A percentile compares a stretch with the other conserved stretches of the same genome.
Evolutionary conservation across 768 basidiomycete species (phyloP).

Genomic region (Tulasnella sp.): DNA sequence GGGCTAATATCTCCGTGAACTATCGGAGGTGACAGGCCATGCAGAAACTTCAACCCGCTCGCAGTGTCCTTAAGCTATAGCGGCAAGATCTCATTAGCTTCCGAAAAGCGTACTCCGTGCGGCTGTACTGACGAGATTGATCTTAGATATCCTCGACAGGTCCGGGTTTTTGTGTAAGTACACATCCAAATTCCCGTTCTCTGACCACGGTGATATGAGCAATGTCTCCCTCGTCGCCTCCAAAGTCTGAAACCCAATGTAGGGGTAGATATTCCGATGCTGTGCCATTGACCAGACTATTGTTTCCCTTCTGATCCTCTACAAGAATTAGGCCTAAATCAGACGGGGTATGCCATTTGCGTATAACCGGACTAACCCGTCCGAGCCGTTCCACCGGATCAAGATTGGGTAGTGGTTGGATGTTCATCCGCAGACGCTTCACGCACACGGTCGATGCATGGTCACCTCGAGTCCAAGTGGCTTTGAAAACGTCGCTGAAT

Average conservation of each 20-base stretch:
- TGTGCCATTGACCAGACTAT: neutral
- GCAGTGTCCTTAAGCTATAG: neutral
- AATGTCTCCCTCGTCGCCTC: neutral
- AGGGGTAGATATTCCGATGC: neutral
- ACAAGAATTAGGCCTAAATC: neutral
- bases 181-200: neutral
- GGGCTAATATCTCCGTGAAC: neutral
- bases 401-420: neutral
- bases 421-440: neutral
- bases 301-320: neutral
- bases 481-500: neutral
- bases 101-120: neutral
- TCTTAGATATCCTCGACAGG: neutral
- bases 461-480: neutral
- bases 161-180: neutral
- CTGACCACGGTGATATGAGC: neutral
- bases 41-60: neutral
- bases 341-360: neutral
- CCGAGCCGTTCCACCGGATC: neutral
- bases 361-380: neutral
- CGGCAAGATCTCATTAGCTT: neutral
- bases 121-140: neutral
- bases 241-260: neutral
- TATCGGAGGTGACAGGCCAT: neutral
- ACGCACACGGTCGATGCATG: neutral